A percentile compares a stretch with the other conserved stretches of the same genome.
These are phyloP conservation scores for Verticillium dahliae DNA, from an alignment of 2,329 filamentous ascomycete species.

Conservation along the genomic window DNA sequence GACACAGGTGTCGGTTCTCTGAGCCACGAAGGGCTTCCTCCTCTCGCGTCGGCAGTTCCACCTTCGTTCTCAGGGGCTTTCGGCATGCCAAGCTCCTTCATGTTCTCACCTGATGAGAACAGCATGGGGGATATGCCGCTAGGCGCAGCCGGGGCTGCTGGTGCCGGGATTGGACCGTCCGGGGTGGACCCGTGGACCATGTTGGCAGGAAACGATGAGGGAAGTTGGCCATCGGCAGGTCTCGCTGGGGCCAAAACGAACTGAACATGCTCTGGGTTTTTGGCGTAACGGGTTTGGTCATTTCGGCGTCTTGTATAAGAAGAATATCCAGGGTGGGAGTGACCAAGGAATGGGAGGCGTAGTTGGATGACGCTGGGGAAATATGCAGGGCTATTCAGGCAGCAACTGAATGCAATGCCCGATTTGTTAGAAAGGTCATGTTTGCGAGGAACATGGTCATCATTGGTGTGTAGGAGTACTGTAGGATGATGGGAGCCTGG, in stretches of 20 bases:
- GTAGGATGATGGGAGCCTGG: background rate
- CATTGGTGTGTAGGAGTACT: too few relatives aligned
- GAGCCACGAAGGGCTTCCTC: background rate
- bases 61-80: background rate
- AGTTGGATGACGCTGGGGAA: background rate
- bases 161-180: conserved; percentile 1
- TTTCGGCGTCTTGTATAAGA: background rate
- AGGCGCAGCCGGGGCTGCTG: background rate
- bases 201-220: conserved; percentile 5
- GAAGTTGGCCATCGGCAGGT: conserved; percentile 4
- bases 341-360: background rate
- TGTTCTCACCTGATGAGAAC: background rate
- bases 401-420: too few relatives aligned
- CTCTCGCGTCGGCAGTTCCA: background rate
- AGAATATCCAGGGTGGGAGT: background rate
- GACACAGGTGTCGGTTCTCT: background rate
- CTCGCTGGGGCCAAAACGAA: background rate
- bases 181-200: conserved; percentile 6
- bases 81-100: background rate
- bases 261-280: background rate
- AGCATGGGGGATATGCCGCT: background rate
- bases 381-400: background rate
- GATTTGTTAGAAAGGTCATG: too few relatives aligned
- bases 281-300: background rate
- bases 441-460: too few relatives aligned